Conservation (phyloP, 352 stramenopile genomes). For the Phytophthora quininea region DNA sequence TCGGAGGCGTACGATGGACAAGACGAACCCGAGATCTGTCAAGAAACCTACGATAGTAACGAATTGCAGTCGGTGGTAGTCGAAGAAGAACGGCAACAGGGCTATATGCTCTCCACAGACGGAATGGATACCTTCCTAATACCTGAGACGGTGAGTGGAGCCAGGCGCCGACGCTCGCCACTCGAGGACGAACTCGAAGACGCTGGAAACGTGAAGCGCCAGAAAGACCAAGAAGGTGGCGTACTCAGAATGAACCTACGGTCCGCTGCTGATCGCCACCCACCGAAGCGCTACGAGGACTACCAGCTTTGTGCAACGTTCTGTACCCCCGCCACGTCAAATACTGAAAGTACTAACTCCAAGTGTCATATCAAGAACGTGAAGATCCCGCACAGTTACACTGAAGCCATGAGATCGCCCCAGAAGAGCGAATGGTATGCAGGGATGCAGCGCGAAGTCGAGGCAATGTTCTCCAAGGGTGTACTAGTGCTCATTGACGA, state of each 20-base stretch:
- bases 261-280: background rate
- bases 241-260: constrained; percentile 2
- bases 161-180: background rate
- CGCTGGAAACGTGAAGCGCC: constrained; percentile 8
- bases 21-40: background rate
- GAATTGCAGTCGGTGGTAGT: too few relatives aligned
- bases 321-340: background rate
- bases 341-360: too few relatives aligned
- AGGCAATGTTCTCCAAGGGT: constrained; percentile 13
- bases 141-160: constrained; percentile 5
- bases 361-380: constrained; percentile 11
- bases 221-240: background rate
- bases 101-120: background rate
- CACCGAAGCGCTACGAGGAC: constrained; percentile 4
- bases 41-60: background rate
- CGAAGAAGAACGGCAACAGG: background rate
- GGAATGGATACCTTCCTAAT: constrained; percentile 14
- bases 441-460: constrained; percentile 5
- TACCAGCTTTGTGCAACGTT: constrained; percentile 13
- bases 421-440: background rate
- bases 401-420: constrained; percentile 2
- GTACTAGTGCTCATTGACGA: constrained; percentile 7
- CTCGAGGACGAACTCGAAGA: constrained; percentile 17
- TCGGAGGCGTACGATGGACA: too few relatives aligned
- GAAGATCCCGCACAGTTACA: background rate